Conservation (phyloP, 768 basidiomycete genomes). For the Obba rivulosa region DNA sequence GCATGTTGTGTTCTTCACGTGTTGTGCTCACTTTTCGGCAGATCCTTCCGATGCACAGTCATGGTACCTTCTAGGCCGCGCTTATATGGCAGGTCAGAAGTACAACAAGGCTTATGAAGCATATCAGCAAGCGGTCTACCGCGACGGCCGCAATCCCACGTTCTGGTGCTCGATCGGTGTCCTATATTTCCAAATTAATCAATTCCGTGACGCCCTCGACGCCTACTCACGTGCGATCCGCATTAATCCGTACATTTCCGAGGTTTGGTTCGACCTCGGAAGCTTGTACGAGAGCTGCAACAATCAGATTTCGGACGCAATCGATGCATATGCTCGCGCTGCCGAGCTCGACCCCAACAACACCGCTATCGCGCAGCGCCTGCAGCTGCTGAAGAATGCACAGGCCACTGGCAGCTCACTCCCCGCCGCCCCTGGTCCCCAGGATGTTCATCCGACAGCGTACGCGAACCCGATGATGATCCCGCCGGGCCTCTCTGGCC, state of each 20-base stretch:
- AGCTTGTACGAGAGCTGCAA: conserved; percentile 97
- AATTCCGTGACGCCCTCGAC: conserved; percentile 97
- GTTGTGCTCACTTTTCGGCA: conserved; percentile 24
- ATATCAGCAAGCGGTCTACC: conserved; percentile 98
- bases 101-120: conserved; percentile 99
- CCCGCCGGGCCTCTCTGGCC: conserved; percentile 60
- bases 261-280: conserved; percentile 96
- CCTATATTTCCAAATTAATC: conserved; percentile 99
- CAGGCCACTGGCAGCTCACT: conserved; percentile 70
- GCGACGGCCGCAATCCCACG: conserved; percentile 97
- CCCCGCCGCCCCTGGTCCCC: conserved; percentile 86
- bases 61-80: conserved; percentile 97
- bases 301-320: conserved; percentile 97
- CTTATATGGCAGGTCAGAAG: conserved; percentile 97
- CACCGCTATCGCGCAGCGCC: conserved; percentile 71
- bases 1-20: neutral
- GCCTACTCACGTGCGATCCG: conserved; percentile 98
- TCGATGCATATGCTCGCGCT: conserved; percentile 95
- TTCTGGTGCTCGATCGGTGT: conserved; percentile 99
- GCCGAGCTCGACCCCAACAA: conserved; percentile 91
- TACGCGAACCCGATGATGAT: conserved; percentile 78
- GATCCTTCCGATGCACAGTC: conserved; percentile 95
- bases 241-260: conserved; percentile 95
- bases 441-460: conserved; percentile 94
- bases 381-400: conserved; percentile 73